Evolutionary conservation across 495 filamentous ascomycete genomes (phyloP).

Genomic region (Elaphomyces granulatus): DNA sequence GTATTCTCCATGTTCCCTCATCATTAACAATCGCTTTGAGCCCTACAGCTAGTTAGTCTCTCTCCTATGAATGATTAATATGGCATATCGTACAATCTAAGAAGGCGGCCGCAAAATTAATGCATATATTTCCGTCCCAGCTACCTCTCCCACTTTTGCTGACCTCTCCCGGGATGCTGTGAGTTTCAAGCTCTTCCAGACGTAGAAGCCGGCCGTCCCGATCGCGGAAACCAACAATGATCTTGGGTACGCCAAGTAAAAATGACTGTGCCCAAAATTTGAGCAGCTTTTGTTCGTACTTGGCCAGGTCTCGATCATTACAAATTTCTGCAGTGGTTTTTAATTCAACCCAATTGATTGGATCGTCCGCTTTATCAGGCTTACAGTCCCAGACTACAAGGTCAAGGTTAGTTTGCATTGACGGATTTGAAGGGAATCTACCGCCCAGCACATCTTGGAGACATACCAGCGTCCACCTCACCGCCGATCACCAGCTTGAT

Average conservation of each 20-base stretch:
- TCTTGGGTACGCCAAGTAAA: conserved; percentile 77
- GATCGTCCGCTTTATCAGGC: conserved; percentile 44
- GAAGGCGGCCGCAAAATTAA: conserved; percentile 70
- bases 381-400: conserved; percentile 67
- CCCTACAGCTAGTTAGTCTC: conserved; percentile 26
- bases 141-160: conserved; percentile 43
- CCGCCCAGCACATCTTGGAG: too few species aligned
- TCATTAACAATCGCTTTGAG: conserved; percentile 48
- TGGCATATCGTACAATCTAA: conserved; percentile 45
- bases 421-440: too few species aligned
- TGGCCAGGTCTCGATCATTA: conserved; percentile 47
- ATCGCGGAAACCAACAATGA: conserved; percentile 79
- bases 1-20: conserved; percentile 73
- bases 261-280: conserved; percentile 97
- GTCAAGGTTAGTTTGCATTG: not conserved
- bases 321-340: conserved; percentile 71
- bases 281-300: conserved; percentile 77
- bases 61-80: conserved; percentile 3
- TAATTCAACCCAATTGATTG: conserved; percentile 85
- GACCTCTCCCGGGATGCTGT: conserved; percentile 57
- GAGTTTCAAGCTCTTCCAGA: conserved; percentile 65
- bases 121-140: conserved; percentile 86
- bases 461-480: conserved; percentile 79
- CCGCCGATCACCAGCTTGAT: conserved; percentile 66
- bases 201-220: conserved; percentile 54